A percentile compares a stretch with the other conserved stretches of the same genome.
Conservation (phyloP, 2,329 filamentous ascomycete species). For the Pseudopithomyces maydicus region DNA sequence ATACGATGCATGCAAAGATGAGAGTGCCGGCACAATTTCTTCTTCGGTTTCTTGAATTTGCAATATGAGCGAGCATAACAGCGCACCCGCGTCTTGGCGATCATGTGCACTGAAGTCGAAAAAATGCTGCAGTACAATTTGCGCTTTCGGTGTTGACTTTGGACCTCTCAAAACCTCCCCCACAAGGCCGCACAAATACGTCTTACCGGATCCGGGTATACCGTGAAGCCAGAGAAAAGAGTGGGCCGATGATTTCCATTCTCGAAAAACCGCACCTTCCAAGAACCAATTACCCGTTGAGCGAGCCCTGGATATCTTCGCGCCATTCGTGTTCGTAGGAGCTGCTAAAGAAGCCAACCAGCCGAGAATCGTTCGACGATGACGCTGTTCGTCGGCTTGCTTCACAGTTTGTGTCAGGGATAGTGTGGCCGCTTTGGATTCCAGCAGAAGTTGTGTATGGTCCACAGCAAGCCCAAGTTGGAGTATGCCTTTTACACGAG, state of each 20-base stretch:
- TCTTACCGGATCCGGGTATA: conserved; percentile 12
- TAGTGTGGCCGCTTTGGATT: neutral
- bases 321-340: neutral
- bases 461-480: conserved; percentile 9
- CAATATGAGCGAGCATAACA: conserved; percentile 8
- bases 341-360: conserved; percentile 8
- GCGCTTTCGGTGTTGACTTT: neutral
- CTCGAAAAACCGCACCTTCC: neutral
- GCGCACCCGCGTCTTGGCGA: neutral
- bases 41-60: conserved; percentile 5
- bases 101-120: conserved; percentile 11
- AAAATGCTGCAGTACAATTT: conserved; percentile 9
- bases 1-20: neutral
- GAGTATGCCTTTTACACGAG: neutral
- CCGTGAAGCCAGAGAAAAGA: conserved; percentile 12
- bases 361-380: conserved; percentile 3
- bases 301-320: neutral
- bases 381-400: neutral
- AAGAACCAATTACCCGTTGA: conserved; percentile 11
- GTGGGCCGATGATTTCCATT: conserved; percentile 3
- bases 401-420: neutral
- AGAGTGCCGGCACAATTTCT: neutral
- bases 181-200: conserved; percentile 8
- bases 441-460: conserved; percentile 8
- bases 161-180: neutral